A percentile compares a stretch with the other conserved stretches of the same genome.
These are phyloP conservation scores for Colletotrichum higginsianum DNA, from an alignment of 2,329 filamentous ascomycete genomes.

Conservation along the genomic window DNA sequence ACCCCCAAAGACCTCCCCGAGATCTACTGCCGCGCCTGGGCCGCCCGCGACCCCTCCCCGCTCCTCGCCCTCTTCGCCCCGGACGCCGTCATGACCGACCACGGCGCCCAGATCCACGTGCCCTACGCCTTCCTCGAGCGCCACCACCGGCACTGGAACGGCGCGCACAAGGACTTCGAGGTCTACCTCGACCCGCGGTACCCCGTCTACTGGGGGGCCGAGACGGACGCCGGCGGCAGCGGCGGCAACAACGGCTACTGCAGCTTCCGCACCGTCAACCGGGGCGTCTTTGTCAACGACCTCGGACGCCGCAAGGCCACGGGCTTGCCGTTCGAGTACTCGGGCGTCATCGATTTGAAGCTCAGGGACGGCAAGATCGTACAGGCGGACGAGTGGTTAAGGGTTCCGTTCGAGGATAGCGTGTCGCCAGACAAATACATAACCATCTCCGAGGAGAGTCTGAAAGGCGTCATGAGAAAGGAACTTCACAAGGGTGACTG, in stretches of 20 bases:
- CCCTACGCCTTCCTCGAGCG: slow-evolving; percentile 30
- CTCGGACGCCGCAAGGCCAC: slow-evolving; percentile 27
- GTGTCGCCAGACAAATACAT: slow-evolving; percentile 37
- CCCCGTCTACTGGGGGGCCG: slow-evolving; percentile 31
- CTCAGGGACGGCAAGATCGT: slow-evolving; percentile 26
- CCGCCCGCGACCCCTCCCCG: slow-evolving; percentile 11
- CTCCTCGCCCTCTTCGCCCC: slow-evolving; percentile 26
- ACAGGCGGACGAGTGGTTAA: slow-evolving; percentile 28
- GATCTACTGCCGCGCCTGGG: slow-evolving; percentile 30
- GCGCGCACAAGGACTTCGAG: slow-evolving; percentile 27
- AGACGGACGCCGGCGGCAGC: slow-evolving; percentile 16
- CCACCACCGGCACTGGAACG: slow-evolving; percentile 39
- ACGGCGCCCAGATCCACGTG: slow-evolving; percentile 32
- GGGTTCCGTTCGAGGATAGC: slow-evolving; percentile 31
- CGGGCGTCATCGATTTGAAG: slow-evolving; percentile 27
- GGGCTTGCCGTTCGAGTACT: slow-evolving; percentile 30
- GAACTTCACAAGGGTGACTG: neutral
- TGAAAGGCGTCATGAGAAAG: slow-evolving; percentile 28
- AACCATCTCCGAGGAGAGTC: slow-evolving; percentile 26
- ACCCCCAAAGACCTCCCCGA: slow-evolving; percentile 23
- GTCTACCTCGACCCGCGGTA: slow-evolving; percentile 29
- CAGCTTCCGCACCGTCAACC: slow-evolving; percentile 37
- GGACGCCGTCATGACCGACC: slow-evolving; percentile 36
- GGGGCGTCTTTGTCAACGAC: slow-evolving; percentile 34
- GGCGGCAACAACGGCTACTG: slow-evolving; percentile 18